Base-by-base conservation (phyloP, 768 basidiomycete species). In the Xerocomus potaroensis region DNA sequence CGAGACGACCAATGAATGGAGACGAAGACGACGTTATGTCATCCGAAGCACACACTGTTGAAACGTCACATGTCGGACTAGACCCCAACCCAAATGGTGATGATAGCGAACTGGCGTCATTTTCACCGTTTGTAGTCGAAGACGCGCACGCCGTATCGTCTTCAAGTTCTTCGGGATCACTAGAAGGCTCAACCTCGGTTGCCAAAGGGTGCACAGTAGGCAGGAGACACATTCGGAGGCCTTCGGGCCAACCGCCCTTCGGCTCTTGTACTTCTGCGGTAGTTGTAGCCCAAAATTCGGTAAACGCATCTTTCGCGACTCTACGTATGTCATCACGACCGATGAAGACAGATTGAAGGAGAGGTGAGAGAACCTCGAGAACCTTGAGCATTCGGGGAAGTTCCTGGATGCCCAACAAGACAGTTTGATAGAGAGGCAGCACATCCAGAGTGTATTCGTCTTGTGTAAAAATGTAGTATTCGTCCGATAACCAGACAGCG, bases 401-500 rank as follows among this genome's bases (percentile, higher is more conserved):
- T 3, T 67, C 66, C 48, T 75, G 76, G 26, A 85, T 68, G 43
- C 71, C 67, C 43, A 82, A 54, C 33, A 87, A 58, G 29, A 75
- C 64, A 11, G 75, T 79, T 58, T 85, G 74, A 54, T 88, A 91
- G 41, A 88, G 58, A 0, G 79, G 74, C 12, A 84, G 59, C 47
- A 85, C 72, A 60, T 86, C 83, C 51, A 78, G 71, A 15, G 66
- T 66, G 47, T 87, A 77, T 41, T 84, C 81, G 21, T 76, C 74
- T 24, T 67, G 68, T 11, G 69, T 67, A 63, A 84, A 78, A 8
- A 70, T 67, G 19, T 60, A 56, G 34, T 64, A 67, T 41, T 81
- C 77, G 62, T 91, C 87, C 16, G 75, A 71, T 24, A 89, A 60
- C 88, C 87, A 90, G 12, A 72, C 53, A 33, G 68, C 59, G 21